Evolutionary conservation across 768 basidiomycete species (phyloP).

Genomic region (Lyophyllum decastes): DNA sequence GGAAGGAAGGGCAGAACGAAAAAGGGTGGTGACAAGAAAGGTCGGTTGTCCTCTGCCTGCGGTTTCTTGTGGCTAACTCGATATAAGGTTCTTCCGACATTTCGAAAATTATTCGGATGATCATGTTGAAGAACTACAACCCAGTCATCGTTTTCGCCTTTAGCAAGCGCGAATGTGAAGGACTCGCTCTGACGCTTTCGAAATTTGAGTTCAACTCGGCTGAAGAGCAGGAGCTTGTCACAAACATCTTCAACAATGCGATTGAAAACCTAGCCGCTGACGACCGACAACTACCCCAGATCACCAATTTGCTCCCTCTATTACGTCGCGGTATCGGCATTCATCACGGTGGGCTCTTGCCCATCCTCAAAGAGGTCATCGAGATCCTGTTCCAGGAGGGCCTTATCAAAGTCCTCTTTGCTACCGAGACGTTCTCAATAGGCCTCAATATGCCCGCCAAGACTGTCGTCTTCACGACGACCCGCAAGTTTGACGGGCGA

Average conservation of each 20-base stretch:
- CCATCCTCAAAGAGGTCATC: conserved; percentile 98
- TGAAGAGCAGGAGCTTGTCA: conserved; percentile 87
- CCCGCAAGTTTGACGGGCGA: conserved; percentile 94
- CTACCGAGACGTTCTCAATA: conserved; percentile 98
- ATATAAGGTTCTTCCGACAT: conserved; percentile 83
- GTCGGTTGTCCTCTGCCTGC: conserved; percentile 37
- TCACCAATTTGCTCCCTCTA: conserved; percentile 87
- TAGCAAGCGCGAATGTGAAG: conserved; percentile 97
- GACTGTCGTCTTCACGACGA: conserved; percentile 96
- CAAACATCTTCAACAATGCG: conserved; percentile 92
- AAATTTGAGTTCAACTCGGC: conserved; percentile 94
- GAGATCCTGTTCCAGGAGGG: conserved; percentile 99
- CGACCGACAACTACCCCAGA: conserved; percentile 91
- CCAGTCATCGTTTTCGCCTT: conserved; percentile 99
- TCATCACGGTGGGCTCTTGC: conserved; percentile 96
- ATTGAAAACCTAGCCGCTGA: conserved; percentile 85
- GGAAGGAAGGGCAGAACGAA: conserved; percentile 90
- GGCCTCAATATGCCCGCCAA: conserved; percentile 99
- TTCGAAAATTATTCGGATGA: conserved; percentile 97
- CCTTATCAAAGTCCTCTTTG: conserved; percentile 96
- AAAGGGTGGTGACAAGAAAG: conserved; percentile 94
- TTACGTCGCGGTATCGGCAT: conserved; percentile 96
- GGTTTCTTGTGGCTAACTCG: background rate
- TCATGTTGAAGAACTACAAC: conserved; percentile 96
- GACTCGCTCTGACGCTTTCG: conserved; percentile 85